Evolutionary conservation across 1,284 basidiomycete genomes (phyloP).

Genomic region (Irpex rosettiformis): DNA sequence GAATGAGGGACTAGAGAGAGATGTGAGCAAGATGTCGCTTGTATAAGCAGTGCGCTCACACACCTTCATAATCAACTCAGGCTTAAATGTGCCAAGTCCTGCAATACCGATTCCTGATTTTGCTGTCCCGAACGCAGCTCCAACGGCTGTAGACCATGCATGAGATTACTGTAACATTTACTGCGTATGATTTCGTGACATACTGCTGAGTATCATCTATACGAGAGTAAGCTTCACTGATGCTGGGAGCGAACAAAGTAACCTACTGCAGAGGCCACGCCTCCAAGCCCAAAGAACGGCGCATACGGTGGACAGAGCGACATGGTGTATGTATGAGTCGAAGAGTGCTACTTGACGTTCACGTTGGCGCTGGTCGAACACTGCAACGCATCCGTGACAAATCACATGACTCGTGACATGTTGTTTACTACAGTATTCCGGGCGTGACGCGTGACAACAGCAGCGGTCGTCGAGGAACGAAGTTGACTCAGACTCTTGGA

Average conservation of each 20-base stretch:
- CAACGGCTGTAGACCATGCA: conserved; percentile 56
- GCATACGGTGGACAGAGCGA: conserved; percentile 73
- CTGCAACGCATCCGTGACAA: not conserved
- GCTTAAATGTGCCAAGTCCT: conserved; percentile 90
- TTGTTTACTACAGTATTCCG: no score
- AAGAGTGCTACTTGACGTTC: not conserved
- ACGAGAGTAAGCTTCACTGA: not conserved
- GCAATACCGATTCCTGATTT: conserved; percentile 99
- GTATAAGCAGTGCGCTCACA: conserved; percentile 20
- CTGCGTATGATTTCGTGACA: conserved; percentile 27
- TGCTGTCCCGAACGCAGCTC: conserved; percentile 95
- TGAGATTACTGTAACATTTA: conserved; percentile 8
- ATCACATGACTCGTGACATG: not conserved
- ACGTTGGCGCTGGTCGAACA: not conserved
- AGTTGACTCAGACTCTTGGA: no score
- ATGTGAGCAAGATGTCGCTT: not conserved
- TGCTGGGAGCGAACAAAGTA: not conserved
- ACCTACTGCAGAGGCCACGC: conserved; percentile 76
- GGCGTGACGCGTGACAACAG: no score
- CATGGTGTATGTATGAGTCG: conserved; percentile 20
- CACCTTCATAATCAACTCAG: conserved; percentile 98
- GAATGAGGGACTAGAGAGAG: conserved; percentile 74
- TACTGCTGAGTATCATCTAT: conserved; percentile 88
- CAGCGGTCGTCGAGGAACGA: no score
- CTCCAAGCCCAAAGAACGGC: conserved; percentile 84